phyloP scores from a whole-genome alignment of 768 basidiomycete genomes.

The Trametes elegans region DNA sequence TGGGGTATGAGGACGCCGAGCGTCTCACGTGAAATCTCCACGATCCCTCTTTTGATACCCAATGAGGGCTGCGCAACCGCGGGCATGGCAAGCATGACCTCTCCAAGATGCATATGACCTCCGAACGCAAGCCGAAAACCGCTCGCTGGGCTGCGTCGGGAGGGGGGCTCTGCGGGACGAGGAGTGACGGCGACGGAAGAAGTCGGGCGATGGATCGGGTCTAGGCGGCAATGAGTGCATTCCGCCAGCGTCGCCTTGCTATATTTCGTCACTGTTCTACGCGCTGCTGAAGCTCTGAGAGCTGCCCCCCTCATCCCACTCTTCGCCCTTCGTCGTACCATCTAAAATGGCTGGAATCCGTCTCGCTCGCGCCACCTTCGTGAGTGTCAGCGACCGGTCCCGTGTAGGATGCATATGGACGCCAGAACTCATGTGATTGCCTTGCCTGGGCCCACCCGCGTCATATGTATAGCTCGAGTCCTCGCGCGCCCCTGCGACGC shows the following conservation, averaged over 20 bases:
- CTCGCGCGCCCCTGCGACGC: slow-evolving; percentile 12
- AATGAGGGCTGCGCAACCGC: neutral
- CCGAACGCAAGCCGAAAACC: slow-evolving; percentile 5
- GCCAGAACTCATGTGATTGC: slow-evolving; percentile 33
- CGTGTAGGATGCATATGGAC: neutral
- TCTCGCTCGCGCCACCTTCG: slow-evolving; percentile 26
- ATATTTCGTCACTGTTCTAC: slow-evolving; percentile 7
- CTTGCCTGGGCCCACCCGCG: neutral
- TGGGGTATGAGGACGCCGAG: slow-evolving; percentile 16
- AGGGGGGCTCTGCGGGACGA: neutral
- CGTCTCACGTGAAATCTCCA: slow-evolving; percentile 29
- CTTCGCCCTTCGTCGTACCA: neutral
- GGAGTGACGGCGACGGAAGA: slow-evolving; percentile 4
- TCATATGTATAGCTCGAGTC: slow-evolving; percentile 10
- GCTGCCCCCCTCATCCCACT: neutral
- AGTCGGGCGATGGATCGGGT: slow-evolving; percentile 17
- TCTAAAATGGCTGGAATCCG: slow-evolving; percentile 31
- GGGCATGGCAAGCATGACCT: neutral
- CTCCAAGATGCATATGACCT: slow-evolving; percentile 1
- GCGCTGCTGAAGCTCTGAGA: slow-evolving; percentile 17
- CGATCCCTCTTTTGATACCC: slow-evolving; percentile 16
- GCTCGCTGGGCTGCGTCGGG: neutral
- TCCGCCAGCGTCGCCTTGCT: slow-evolving; percentile 4
- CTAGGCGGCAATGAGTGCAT: neutral
- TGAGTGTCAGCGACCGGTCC: slow-evolving; percentile 13